Conservation (phyloP, 768 basidiomycete species). For the Lentinula raphanica region DNA sequence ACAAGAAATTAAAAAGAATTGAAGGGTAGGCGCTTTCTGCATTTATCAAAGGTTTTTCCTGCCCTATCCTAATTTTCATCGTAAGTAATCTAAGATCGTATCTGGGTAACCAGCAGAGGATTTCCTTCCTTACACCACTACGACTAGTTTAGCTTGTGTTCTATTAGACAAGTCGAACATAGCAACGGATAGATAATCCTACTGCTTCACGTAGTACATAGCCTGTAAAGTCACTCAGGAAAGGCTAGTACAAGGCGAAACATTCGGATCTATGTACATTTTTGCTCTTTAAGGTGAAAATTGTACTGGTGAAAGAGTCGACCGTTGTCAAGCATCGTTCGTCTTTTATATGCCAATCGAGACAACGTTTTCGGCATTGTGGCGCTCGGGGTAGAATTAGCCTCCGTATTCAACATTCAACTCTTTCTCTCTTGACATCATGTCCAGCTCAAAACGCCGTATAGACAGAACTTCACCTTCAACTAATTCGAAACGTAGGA, state of each 20-base stretch:
- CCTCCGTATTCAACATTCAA: neutral
- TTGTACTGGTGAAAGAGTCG: neutral
- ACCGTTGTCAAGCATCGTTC: neutral
- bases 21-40: slow-evolving; percentile 5
- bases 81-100: slow-evolving; percentile 5
- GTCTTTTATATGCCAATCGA: neutral
- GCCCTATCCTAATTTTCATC: neutral
- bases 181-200: neutral
- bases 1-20: neutral
- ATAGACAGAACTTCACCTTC: neutral
- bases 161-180: neutral
- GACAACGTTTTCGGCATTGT: slow-evolving; percentile 1
- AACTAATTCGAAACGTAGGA: neutral
- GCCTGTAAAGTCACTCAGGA: neutral
- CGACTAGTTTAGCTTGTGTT: neutral
- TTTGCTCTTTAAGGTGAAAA: neutral
- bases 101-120: neutral
- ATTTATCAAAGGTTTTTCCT: slow-evolving; percentile 1
- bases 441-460: slow-evolving; percentile 5
- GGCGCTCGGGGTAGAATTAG: neutral
- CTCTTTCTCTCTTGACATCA: slow-evolving; percentile 4
- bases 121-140: neutral
- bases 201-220: neutral
- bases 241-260: neutral
- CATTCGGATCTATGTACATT: neutral